These are phyloP conservation scores for Penicillium steckii DNA, from an alignment of 495 filamentous ascomycete genomes.

Conservation along the genomic window DNA sequence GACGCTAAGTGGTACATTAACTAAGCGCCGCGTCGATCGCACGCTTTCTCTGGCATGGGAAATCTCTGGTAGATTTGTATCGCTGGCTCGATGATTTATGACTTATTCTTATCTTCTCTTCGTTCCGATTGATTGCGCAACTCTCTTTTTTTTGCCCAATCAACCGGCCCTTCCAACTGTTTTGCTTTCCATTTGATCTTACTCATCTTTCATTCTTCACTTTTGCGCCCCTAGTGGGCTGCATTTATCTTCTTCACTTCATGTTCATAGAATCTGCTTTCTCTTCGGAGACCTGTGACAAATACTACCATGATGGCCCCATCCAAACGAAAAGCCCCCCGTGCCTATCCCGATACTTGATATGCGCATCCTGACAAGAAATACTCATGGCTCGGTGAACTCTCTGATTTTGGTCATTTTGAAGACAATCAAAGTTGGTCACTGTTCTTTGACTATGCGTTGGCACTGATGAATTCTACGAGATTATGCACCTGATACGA, in stretches of 20 bases:
- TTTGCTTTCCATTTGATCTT: background rate
- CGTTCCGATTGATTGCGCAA: too few relatives aligned
- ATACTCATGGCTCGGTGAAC: background rate
- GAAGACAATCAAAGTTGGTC: background rate
- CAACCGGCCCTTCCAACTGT: background rate
- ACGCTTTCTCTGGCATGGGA: conserved; percentile 2
- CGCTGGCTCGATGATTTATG: conserved; percentile 8
- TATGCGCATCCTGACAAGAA: background rate
- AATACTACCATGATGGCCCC: conserved; percentile 21
- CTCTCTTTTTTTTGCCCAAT: too few relatives aligned
- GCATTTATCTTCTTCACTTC: conserved; percentile 4
- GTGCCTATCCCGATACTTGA: background rate
- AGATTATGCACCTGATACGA: background rate
- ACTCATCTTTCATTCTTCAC: conserved; percentile 12
- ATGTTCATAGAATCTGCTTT: conserved; percentile 23
- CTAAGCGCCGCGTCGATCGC: conserved; percentile 29
- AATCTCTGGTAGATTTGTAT: conserved; percentile 28
- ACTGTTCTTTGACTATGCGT: background rate
- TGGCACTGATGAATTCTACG: conserved; percentile 1
- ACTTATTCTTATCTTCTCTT: conserved; percentile 8
- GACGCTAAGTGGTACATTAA: conserved; percentile 39
- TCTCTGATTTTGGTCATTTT: too few relatives aligned
- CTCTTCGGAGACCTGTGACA: conserved; percentile 18
- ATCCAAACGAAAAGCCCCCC: background rate
- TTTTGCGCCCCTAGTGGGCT: conserved; percentile 20